Evolutionary conservation across 139 green algal genomes (phyloP).

Genomic region (Chlorella sp.): DNA sequence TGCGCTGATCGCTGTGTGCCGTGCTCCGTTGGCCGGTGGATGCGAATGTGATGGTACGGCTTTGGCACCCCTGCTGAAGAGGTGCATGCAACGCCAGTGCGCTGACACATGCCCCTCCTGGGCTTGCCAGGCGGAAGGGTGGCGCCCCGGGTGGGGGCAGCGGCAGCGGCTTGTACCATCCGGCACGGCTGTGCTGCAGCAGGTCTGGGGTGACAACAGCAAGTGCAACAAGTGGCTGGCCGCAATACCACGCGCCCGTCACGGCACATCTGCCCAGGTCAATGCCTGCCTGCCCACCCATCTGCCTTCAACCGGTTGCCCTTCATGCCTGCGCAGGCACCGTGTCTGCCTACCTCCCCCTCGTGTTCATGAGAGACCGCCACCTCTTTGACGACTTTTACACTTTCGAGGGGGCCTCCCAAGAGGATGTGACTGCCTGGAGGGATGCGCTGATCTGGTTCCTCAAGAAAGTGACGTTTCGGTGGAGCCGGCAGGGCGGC

Average conservation of each 20-base stretch:
- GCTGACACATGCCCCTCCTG: too few species aligned
- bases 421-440: constrained; percentile 47
- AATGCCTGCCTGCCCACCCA: neutral
- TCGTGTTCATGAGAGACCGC: constrained; percentile 57
- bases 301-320: neutral
- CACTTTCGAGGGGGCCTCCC: constrained; percentile 30
- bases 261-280: too few species aligned
- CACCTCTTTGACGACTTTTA: constrained; percentile 28
- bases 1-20: too few species aligned
- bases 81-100: too few species aligned
- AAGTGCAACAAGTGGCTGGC: too few species aligned
- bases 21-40: too few species aligned
- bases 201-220: too few species aligned
- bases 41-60: too few species aligned
- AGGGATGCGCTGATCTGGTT: constrained; percentile 57
- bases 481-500: neutral
- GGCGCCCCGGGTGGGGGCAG: neutral
- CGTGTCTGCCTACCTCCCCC: constrained; percentile 66
- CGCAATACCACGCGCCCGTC: too few species aligned
- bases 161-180: neutral
- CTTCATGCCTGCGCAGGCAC: constrained; percentile 23
- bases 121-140: too few species aligned
- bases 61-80: too few species aligned
- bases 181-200: neutral
- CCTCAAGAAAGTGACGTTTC: constrained; percentile 41